These are phyloP conservation scores for Grigorovia humatica DNA, from an alignment of 805 yeast species.

Conservation along the genomic window DNA sequence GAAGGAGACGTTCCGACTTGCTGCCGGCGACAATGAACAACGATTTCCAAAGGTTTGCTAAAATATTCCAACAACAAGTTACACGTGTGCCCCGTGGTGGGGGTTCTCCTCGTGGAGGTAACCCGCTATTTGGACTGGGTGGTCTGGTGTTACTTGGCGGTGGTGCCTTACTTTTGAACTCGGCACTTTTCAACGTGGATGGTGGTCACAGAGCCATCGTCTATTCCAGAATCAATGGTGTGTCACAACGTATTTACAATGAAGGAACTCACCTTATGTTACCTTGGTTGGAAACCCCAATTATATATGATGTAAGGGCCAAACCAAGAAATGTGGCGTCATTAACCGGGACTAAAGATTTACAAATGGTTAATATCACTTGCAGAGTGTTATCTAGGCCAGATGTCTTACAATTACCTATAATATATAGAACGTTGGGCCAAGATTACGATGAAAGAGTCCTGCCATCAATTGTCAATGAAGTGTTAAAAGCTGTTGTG, in stretches of 20 bases:
- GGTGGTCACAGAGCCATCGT: constrained; percentile 98
- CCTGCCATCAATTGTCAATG: constrained; percentile 95
- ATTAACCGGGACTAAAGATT: constrained; percentile 93
- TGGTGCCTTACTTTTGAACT: constrained; percentile 42
- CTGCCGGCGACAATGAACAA: constrained; percentile 3
- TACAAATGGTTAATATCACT: constrained; percentile 98
- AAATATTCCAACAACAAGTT: constrained; percentile 38
- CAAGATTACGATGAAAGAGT: constrained; percentile 94
- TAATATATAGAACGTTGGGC: constrained; percentile 85
- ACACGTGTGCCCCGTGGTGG: constrained; percentile 30
- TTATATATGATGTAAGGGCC: constrained; percentile 90
- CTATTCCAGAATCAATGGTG: constrained; percentile 80
- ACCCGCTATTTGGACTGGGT: constrained; percentile 53
- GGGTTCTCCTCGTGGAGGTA: constrained; percentile 24
- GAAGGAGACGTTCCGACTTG: too few relatives aligned
- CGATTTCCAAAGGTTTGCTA: constrained; percentile 45
- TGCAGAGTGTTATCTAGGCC: constrained; percentile 95
- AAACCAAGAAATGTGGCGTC: constrained; percentile 95
- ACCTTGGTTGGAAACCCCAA: constrained; percentile 92
- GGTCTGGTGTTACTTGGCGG: constrained; percentile 51
- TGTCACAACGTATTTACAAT: constrained; percentile 66
- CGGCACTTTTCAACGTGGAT: constrained; percentile 74
- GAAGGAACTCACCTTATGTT: constrained; percentile 94
- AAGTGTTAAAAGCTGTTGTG: constrained; percentile 90
- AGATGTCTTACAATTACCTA: constrained; percentile 64